Percentiles rank a stretch among this genome's conserved stretches.
These are phyloP conservation scores for Bruguiera sexangula DNA, from an alignment of 345 rosid genomes.

Conservation along the genomic window DNA sequence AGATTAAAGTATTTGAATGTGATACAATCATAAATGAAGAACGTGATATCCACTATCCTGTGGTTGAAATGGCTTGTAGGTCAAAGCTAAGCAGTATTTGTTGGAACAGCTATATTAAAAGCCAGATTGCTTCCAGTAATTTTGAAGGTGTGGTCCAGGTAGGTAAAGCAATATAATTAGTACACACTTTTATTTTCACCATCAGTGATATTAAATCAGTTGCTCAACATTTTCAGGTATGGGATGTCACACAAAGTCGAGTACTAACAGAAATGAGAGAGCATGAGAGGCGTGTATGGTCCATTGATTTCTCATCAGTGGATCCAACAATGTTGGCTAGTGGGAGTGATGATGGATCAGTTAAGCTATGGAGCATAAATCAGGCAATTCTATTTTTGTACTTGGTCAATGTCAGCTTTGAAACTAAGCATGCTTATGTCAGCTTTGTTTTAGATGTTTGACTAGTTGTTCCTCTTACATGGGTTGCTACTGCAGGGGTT, in stretches of 20 bases:
- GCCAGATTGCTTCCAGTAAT: slow-evolving; percentile 96
- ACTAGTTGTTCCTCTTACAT: slow-evolving; percentile 42
- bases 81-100: slow-evolving; percentile 86
- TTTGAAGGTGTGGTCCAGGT: slow-evolving; percentile 98
- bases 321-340: slow-evolving; percentile 92
- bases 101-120: slow-evolving; percentile 90
- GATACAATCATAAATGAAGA: slow-evolving; percentile 55
- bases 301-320: slow-evolving; percentile 79
- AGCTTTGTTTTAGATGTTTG: slow-evolving; percentile 34
- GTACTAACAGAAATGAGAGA: slow-evolving; percentile 74
- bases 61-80: slow-evolving; percentile 77
- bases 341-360: slow-evolving; percentile 91
- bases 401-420: slow-evolving; percentile 88
- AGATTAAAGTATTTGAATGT: slow-evolving; percentile 89
- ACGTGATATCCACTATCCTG: slow-evolving; percentile 87
- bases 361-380: slow-evolving; percentile 99
- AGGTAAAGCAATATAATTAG: slow-evolving; percentile 12
- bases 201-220: slow-evolving; percentile 8
- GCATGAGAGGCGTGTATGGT: slow-evolving; percentile 94
- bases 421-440: slow-evolving; percentile 57
- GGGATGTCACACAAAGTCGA: slow-evolving; percentile 92
- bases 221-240: slow-evolving; percentile 45
- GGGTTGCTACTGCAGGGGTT: slow-evolving; percentile 67
- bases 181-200: not conserved
- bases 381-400: slow-evolving; percentile 92